Evolutionary conservation across 352 stramenopile genomes (phyloP), one percentile per base, ranked within the genome.

Genomic region (Globisporangium paroecandrum): DNA sequence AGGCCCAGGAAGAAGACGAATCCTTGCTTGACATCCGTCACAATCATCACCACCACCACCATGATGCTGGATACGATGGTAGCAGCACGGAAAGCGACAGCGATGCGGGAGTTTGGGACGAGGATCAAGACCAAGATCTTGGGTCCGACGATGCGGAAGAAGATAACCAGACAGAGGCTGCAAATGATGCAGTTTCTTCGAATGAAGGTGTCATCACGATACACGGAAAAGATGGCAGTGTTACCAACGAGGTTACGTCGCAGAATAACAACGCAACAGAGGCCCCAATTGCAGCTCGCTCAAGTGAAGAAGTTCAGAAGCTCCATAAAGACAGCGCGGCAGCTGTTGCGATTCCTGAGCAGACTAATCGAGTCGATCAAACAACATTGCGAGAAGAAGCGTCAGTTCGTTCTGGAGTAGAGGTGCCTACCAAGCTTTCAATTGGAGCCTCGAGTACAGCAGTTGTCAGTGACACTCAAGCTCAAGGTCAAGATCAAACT

Each of bases 31-130:
- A 46, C 20, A 38, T 3, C 22, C 36, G 10, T 7, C 36, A 41
- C 5, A 12, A 32, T 2, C 29, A 20, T 1, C 18, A 36, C 7
- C 22, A 58, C 24, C 29, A 38, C 0, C 25, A 47, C 22, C 15
- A 34, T 15, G 22, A 53, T 2, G 18, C 15, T n/a, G 62, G 29
- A 9, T 15, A 60, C 38, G 53, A 67, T 15, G 62, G 24, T 36
- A 67, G 62, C 51, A 54, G 34, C 62, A 67, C 62, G 1, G 62
- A 67, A 57, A 68, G 63, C 32, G 63, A 68, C 12, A 58, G 38
- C 15, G 54, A 68, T 4, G 3, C 47, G 12, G 63, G 54, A 22
- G 49, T 25, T 12, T 68, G 25, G 29, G 25, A 41, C 9, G 24
- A 55, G n/a, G 36, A 29, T 7, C 7, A 55, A 22, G 27, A 41